Evolutionary conservation across 73 alveolate genomes (phyloP).

Genomic region (Tetrahymena borealis): DNA sequence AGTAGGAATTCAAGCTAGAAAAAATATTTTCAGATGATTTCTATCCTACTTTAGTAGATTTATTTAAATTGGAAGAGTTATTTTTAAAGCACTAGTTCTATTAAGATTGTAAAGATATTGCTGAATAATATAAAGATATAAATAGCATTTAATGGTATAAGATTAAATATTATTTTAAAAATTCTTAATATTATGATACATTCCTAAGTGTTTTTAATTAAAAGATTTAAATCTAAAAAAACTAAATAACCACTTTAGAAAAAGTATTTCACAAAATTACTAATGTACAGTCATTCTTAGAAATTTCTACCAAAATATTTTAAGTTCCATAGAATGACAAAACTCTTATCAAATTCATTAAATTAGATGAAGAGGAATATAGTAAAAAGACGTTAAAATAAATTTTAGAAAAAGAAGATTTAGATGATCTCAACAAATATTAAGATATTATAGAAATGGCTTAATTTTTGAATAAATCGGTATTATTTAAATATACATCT

Average conservation of each 20-base stretch:
- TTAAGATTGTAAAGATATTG: not conserved
- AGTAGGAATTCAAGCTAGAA: not conserved
- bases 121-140: not conserved
- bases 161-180: not conserved
- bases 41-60: not conserved
- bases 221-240: not conserved
- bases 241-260: no score
- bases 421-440: not conserved
- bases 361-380: not conserved
- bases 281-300: no score
- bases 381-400: not conserved
- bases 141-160: not conserved
- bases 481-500: not conserved
- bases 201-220: not conserved
- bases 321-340: not conserved
- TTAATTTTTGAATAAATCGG: not conserved
- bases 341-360: not conserved
- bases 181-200: not conserved
- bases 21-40: not conserved
- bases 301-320: not conserved
- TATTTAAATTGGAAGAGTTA: not conserved
- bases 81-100: not conserved
- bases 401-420: not conserved
- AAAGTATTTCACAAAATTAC: no score
- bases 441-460: not conserved